phyloP scores from a whole-genome alignment of 768 basidiomycete genomes.

The Termitomyces sp. region DNA sequence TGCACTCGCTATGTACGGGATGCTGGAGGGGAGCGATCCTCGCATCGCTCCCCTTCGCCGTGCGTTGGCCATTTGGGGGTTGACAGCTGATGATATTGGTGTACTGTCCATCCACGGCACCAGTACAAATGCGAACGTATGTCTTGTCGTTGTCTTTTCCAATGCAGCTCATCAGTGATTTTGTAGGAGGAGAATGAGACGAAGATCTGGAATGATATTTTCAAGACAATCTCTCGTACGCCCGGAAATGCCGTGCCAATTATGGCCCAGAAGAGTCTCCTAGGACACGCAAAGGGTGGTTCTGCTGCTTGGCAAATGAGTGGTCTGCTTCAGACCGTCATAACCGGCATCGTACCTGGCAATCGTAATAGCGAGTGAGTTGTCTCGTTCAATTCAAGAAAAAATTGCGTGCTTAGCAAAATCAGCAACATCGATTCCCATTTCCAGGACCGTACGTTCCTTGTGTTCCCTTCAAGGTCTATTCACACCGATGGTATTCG shows the following conservation, averaged over 20 bases:
- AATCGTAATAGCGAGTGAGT: slow-evolving; percentile 96
- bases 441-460: slow-evolving; percentile 82
- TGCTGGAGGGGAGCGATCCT: slow-evolving; percentile 86
- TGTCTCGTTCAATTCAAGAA: not conserved
- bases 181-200: slow-evolving; percentile 93
- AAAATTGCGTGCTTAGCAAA: slow-evolving; percentile 2
- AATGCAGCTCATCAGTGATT: not conserved
- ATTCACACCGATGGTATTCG: slow-evolving; percentile 92
- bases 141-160: slow-evolving; percentile 15
- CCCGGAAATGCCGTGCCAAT: slow-evolving; percentile 96
- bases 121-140: slow-evolving; percentile 76
- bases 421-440: slow-evolving; percentile 86
- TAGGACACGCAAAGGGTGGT: slow-evolving; percentile 97
- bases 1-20: slow-evolving; percentile 88
- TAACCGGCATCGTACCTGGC: slow-evolving; percentile 84
- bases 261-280: slow-evolving; percentile 95
- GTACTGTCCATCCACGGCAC: slow-evolving; percentile 88
- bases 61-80: slow-evolving; percentile 94
- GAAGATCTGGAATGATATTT: slow-evolving; percentile 92
- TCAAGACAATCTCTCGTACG: slow-evolving; percentile 83
- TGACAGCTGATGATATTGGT: slow-evolving; percentile 89
- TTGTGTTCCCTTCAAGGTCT: slow-evolving; percentile 97
- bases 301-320: slow-evolving; percentile 98
- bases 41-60: slow-evolving; percentile 88
- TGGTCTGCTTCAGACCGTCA: slow-evolving; percentile 83